These are phyloP conservation scores for Pestalotiopsis sp. DNA, from an alignment of 2,329 filamentous ascomycete species.

Conservation along the genomic window DNA sequence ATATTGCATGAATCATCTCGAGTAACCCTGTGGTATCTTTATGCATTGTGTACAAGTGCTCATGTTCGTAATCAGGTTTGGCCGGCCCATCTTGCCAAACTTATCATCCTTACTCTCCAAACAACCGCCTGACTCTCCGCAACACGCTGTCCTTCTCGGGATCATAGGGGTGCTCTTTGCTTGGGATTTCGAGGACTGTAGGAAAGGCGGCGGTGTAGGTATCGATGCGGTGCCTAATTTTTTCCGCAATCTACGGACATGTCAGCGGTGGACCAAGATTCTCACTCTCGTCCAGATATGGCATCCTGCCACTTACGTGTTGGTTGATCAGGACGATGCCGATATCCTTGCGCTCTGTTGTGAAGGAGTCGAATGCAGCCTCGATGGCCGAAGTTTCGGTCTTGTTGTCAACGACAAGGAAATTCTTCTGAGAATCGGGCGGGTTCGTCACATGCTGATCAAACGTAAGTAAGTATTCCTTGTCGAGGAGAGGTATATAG, in stretches of 20 bases:
- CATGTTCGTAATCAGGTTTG: background rate
- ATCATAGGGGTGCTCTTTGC: conserved; percentile 98
- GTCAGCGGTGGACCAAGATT: conserved; percentile 20
- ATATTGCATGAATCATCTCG: conserved; percentile 11
- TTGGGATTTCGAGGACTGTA: conserved; percentile 94
- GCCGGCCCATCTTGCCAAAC: background rate
- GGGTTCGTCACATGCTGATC: conserved; percentile 84
- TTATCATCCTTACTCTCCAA: conserved; percentile 62
- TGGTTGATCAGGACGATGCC: conserved; percentile 97
- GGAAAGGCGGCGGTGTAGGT: conserved; percentile 93
- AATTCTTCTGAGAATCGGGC: conserved; percentile 93
- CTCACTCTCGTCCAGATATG: background rate
- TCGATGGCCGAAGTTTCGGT: conserved; percentile 89
- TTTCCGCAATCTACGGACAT: conserved; percentile 76
- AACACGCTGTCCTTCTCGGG: conserved; percentile 98
- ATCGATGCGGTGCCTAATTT: conserved; percentile 89
- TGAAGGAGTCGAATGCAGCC: conserved; percentile 86
- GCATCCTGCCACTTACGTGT: conserved; percentile 64
- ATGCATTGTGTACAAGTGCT: conserved; percentile 18
- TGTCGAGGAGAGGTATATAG: background rate
- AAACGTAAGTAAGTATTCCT: background rate
- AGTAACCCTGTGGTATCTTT: conserved; percentile 12
- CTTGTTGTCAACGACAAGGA: conserved; percentile 93
- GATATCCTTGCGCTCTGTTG: conserved; percentile 90
- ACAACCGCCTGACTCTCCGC: conserved; percentile 73